Base-by-base conservation (phyloP, 139 green algal genomes). In the Coelastrella sp. region DNA sequence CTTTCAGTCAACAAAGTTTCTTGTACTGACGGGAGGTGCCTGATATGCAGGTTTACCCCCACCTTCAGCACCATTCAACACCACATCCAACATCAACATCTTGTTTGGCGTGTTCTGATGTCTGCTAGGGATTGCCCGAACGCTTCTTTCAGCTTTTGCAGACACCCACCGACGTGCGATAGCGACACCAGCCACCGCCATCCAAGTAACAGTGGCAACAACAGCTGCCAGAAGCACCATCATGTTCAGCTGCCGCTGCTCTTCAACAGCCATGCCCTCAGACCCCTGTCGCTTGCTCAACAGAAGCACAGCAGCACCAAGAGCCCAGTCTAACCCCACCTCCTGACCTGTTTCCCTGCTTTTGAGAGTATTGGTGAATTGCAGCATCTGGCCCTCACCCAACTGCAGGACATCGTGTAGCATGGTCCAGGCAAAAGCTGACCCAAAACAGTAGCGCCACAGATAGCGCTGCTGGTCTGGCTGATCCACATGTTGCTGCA, bases 401-500 rank as follows among this genome's bases (percentile, higher is more conserved):
- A 93, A 25, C 21, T 82, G 85, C 25, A 93, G 64, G 30, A 88
- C 81, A 17, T 87, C 59, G 45, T 91, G 88, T 78, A 93, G 82
- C 71, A 93, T 64, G n/a, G 78, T 74, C 45, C 88, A 85, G 0
- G 87, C 84, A 69, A 91, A 90, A 3, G 90, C 90, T 7, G 86
- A 86, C 38, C 86, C 90, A 76, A 92, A 93, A 87, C 90, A 93
- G 82, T 93, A 93, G 35, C 90, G 84, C 17, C 82, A 84, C 23
- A 91, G 83, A 81, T 84, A 88, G 7, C 41, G 75, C 53, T 75
- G 50, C 71, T 87, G 82, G 34, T 60, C 43, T 27, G 57, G 69
- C 5, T 74, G n/a, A 4, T 35, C 21, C 30, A 41, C 25, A 37
- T 51, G 50, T 27, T 38, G 17, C n/a, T 37, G 21, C 15, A 87